These are phyloP conservation scores for Elongisporangium prolatum DNA, from an alignment of 352 stramenopile genomes.

Conservation along the genomic window DNA sequence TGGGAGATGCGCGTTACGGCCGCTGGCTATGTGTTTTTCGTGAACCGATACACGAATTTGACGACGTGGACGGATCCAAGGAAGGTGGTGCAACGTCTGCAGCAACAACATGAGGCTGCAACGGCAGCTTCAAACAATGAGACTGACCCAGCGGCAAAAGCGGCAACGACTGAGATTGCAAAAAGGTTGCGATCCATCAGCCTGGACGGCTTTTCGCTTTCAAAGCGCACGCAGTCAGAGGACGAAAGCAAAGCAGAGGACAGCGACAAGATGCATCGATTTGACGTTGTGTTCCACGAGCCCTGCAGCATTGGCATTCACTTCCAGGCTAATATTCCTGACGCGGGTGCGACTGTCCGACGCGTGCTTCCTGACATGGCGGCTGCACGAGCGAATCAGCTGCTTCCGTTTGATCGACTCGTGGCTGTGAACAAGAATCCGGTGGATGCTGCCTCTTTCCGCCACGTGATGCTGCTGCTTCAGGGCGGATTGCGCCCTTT, in stretches of 20 bases:
- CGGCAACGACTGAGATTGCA: neutral
- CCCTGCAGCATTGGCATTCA: constrained; percentile 72
- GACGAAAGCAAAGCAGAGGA: constrained; percentile 5
- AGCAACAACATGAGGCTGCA: neutral
- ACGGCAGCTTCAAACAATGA: constrained; percentile 3
- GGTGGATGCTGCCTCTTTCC: constrained; percentile 66
- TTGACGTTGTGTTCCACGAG: constrained; percentile 77
- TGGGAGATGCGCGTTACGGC: constrained; percentile 83
- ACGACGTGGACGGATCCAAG: constrained; percentile 77
- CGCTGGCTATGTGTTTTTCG: constrained; percentile 68
- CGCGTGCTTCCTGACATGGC: constrained; percentile 54
- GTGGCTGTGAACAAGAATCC: constrained; percentile 76
- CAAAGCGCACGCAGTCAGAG: constrained; percentile 3
- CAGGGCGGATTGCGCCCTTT: constrained; percentile 74
- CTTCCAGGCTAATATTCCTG: constrained; percentile 73
- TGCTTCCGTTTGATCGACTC: constrained; percentile 63
- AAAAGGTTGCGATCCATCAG: constrained; percentile 4
- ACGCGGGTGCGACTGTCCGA: constrained; percentile 57
- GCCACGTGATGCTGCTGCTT: constrained; percentile 75
- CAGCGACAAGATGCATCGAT: constrained; percentile 9
- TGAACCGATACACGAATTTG: constrained; percentile 66
- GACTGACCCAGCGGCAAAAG: constrained; percentile 3
- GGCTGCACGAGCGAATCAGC: constrained; percentile 32
- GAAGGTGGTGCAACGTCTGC: constrained; percentile 10
- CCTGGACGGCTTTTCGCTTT: constrained; percentile 8